A percentile compares a stretch with the other conserved stretches of the same genome.
These are phyloP conservation scores for Anthracocystis panici-leucophaei DNA, from an alignment of 1,284 basidiomycete genomes.

Conservation along the genomic window DNA sequence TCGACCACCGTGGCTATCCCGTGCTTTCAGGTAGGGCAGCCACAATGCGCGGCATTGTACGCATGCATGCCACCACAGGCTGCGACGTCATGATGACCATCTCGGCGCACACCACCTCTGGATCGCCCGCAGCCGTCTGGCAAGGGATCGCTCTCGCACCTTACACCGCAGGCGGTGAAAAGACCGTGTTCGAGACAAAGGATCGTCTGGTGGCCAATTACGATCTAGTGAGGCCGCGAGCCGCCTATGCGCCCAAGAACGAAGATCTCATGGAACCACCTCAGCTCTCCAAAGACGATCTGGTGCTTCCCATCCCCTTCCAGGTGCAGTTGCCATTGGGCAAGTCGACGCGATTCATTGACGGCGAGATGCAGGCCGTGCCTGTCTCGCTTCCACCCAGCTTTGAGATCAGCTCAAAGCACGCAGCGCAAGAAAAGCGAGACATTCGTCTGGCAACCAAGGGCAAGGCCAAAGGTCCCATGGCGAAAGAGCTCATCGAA, in stretches of 20 bases:
- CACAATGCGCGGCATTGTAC: constrained; percentile 45
- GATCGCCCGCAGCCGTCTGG: constrained; percentile 62
- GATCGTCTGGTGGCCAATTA: constrained; percentile 50
- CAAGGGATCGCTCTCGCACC: constrained; percentile 59
- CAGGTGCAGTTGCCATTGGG: constrained; percentile 59
- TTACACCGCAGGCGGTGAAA: constrained; percentile 45
- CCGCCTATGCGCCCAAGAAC: constrained; percentile 45
- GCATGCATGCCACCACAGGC: constrained; percentile 47
- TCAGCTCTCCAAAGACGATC: constrained; percentile 47
- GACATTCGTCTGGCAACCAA: constrained; percentile 52
- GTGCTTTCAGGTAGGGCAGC: constrained; percentile 55
- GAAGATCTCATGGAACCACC: constrained; percentile 47
- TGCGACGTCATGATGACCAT: constrained; percentile 63
- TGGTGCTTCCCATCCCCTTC: constrained; percentile 57
- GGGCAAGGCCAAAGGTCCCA: constrained; percentile 42
- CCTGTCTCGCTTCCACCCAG: constrained; percentile 61
- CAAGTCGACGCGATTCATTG: constrained; percentile 55
- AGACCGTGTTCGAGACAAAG: constrained; percentile 53
- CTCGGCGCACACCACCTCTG: constrained; percentile 59
- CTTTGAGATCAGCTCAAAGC: constrained; percentile 62
- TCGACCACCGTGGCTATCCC: constrained; percentile 61
- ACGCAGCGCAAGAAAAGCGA: constrained; percentile 48
- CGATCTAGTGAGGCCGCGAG: constrained; percentile 43
- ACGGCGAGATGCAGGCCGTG: constrained; percentile 58
- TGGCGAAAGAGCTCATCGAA: constrained; percentile 55